Conservation (phyloP, 257 asterid genomes). For the Salvia miltiorrhiza region DNA sequence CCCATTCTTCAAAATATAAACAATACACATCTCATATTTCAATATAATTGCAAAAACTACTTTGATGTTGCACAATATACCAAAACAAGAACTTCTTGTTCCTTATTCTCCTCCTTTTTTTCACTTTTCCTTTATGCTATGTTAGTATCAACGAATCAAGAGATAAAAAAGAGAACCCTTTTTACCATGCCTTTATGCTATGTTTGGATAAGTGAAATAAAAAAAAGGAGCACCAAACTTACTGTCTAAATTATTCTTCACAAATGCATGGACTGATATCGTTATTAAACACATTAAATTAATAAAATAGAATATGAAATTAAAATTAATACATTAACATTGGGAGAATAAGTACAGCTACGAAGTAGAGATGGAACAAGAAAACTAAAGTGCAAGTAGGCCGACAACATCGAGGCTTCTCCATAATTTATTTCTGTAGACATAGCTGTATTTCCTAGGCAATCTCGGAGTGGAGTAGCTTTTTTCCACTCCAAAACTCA, state of each 20-base stretch:
- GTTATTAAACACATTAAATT: too few relatives aligned
- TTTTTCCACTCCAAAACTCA: not conserved
- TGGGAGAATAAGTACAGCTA: constrained; percentile 16
- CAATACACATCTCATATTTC: not conserved
- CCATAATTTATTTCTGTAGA: not conserved
- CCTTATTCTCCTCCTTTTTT: not conserved
- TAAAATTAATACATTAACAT: not conserved
- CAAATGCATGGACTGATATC: too few relatives aligned
- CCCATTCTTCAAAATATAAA: too few relatives aligned
- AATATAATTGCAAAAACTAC: not conserved
- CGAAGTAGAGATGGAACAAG: constrained; percentile 13
- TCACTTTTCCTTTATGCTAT: constrained; percentile 1
- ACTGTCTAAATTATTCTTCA: not conserved
- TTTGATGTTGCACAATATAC: not conserved
- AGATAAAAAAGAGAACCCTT: not conserved
- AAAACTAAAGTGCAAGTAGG: constrained; percentile 31
- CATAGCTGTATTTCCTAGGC: constrained; percentile 12
- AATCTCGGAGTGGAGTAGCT: constrained; percentile 1
- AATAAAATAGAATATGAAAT: too few relatives aligned
- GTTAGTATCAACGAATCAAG: constrained; percentile 6
- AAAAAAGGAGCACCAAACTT: not conserved
- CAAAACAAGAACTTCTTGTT: not conserved
- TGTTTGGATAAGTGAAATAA: not conserved
- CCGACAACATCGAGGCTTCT: constrained; percentile 29
- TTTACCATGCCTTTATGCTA: constrained; percentile 14